phyloP scores from a whole-genome alignment of 129 eudicot genomes.

The Tanacetum coccineum region DNA sequence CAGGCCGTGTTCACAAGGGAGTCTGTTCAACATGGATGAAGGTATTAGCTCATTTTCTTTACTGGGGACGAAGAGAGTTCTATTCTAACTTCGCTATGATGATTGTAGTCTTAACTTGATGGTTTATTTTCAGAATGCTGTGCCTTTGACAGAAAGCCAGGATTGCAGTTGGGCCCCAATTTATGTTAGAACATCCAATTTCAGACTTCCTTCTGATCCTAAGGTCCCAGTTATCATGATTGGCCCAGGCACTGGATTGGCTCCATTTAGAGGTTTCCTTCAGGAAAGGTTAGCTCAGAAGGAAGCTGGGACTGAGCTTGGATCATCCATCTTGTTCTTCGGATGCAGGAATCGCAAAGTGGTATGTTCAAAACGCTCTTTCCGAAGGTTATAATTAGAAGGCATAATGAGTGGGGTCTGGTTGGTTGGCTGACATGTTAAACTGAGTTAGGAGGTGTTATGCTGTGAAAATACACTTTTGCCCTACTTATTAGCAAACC shows the following conservation, averaged over 20 bases:
- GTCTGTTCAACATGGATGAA: conserved; percentile 99
- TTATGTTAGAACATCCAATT: conserved; percentile 87
- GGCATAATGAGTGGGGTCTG: background rate
- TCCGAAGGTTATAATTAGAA: background rate
- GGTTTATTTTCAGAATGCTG: conserved; percentile 58
- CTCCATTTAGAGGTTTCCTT: conserved; percentile 95
- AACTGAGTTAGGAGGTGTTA: background rate
- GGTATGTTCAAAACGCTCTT: conserved; percentile 35
- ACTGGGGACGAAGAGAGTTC: background rate
- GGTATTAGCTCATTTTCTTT: conserved; percentile 38
- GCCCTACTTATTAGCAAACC: background rate
- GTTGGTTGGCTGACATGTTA: background rate
- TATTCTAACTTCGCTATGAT: background rate
- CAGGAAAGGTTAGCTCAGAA: conserved; percentile 90
- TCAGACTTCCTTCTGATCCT: conserved; percentile 79
- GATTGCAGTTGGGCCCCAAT: conserved; percentile 90
- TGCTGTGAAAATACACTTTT: background rate
- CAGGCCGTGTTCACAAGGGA: conserved; percentile 90
- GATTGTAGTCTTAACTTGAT: background rate
- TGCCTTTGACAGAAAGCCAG: conserved; percentile 64
- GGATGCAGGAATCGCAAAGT: conserved; percentile 93
- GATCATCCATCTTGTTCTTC: conserved; percentile 69
- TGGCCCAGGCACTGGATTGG: conserved; percentile 99
- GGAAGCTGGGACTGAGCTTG: conserved; percentile 84
- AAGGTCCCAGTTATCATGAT: conserved; percentile 88